Percentiles rank a stretch among this genome's conserved stretches.
These are phyloP conservation scores for Verbena officinalis DNA, from an alignment of 257 asterid genomes.

Conservation along the genomic window DNA sequence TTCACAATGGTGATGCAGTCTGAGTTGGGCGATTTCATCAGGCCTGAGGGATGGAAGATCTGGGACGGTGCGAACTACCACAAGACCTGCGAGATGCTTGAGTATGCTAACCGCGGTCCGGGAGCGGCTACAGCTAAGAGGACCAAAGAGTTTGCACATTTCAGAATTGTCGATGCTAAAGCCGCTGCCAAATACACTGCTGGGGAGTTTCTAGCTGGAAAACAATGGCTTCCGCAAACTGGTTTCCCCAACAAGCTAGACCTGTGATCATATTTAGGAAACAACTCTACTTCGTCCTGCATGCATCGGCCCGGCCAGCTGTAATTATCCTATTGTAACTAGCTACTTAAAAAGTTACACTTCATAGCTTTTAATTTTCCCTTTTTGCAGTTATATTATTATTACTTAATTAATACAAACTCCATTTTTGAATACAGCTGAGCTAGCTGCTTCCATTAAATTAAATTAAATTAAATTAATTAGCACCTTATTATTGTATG, in stretches of 20 bases:
- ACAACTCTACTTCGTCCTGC: no score
- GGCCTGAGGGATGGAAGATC: conserved; percentile 53
- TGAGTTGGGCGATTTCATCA: conserved; percentile 60
- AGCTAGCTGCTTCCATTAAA: no score
- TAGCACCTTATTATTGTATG: no score
- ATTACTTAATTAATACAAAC: no score
- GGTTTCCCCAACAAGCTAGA: conserved; percentile 36
- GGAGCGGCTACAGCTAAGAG: conserved; percentile 43
- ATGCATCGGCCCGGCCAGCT: no score
- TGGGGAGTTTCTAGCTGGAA: conserved; percentile 32
- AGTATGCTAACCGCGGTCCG: conserved; percentile 65
- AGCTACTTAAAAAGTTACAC: no score
- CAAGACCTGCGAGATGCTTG: conserved; percentile 41
- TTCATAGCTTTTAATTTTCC: no score
- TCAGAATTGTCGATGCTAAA: conserved; percentile 26
- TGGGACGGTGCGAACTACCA: conserved; percentile 47
- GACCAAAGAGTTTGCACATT: conserved; percentile 27
- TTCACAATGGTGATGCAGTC: conserved; percentile 59
- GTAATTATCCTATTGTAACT: no score
- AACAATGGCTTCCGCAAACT: conserved; percentile 34
- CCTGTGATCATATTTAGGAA: conserved; percentile 14
- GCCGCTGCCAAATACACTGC: conserved; percentile 35
- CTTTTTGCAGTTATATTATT: no score
- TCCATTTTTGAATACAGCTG: no score
- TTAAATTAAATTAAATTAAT: no score